Evolutionary conservation across 2,329 filamentous ascomycete genomes (phyloP).

Genomic region (Penicillium italicum): DNA sequence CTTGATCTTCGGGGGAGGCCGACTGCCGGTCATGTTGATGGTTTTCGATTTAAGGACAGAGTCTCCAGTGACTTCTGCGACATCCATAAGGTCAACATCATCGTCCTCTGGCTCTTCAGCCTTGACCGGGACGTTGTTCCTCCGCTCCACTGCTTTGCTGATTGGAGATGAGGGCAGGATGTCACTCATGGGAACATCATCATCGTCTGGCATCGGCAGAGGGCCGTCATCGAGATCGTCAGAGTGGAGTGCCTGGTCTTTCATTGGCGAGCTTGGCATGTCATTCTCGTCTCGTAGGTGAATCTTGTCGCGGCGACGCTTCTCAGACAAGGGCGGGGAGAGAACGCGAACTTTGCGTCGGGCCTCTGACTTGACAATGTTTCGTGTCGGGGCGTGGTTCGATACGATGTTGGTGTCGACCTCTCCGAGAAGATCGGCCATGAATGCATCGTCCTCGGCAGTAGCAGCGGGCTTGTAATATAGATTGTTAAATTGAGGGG

Average conservation of each 20-base stretch:
- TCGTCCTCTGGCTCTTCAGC: constrained; percentile 67
- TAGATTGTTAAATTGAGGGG: constrained; percentile 16
- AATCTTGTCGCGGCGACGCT: constrained; percentile 52
- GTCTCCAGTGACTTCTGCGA: constrained; percentile 69
- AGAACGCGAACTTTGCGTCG: constrained; percentile 75
- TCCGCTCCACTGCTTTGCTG: constrained; percentile 72
- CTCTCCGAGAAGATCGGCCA: constrained; percentile 78
- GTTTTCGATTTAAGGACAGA: constrained; percentile 61
- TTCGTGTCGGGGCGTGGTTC: constrained; percentile 54
- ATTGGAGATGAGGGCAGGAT: constrained; percentile 82
- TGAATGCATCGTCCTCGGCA: constrained; percentile 83
- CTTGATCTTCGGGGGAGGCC: constrained; percentile 70
- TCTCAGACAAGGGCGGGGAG: constrained; percentile 65
- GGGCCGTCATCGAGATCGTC: constrained; percentile 56
- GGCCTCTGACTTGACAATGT: constrained; percentile 67
- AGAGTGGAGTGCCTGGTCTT: constrained; percentile 41
- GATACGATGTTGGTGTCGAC: constrained; percentile 74
- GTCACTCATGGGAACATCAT: constrained; percentile 82
- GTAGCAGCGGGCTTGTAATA: constrained; percentile 64
- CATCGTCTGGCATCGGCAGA: constrained; percentile 59
- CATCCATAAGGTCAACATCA: constrained; percentile 80
- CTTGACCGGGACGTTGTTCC: constrained; percentile 54
- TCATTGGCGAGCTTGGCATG: constrained; percentile 45
- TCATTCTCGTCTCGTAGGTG: constrained; percentile 44
- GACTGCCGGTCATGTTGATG: constrained; percentile 79